phyloP scores from a whole-genome alignment of 768 basidiomycete species.

The Suillus subluteus region DNA sequence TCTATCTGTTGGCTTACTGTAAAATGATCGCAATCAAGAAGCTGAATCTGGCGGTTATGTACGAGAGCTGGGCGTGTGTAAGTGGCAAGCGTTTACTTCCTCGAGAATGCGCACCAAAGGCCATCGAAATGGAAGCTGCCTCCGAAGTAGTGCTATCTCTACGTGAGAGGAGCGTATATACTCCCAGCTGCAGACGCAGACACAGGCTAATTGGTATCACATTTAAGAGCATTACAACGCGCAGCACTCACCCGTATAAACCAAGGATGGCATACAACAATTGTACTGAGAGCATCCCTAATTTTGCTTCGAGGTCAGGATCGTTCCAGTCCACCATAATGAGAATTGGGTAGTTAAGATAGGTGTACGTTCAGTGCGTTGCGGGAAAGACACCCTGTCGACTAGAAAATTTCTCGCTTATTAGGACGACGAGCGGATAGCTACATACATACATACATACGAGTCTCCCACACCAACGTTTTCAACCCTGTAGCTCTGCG shows the following conservation, averaged over 20 bases:
- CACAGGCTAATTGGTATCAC: no score
- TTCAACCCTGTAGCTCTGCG: not conserved
- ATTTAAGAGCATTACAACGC: not conserved
- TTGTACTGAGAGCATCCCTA: not conserved
- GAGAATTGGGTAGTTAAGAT: not conserved
- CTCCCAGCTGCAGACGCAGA: not conserved
- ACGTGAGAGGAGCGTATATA: slow-evolving; percentile 1
- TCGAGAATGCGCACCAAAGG: not conserved
- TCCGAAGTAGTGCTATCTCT: not conserved
- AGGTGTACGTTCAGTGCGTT: no score
- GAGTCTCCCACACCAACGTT: not conserved
- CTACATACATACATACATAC: not conserved
- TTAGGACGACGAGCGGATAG: not conserved
- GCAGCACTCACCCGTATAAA: not conserved
- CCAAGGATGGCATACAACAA: not conserved
- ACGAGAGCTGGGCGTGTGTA: slow-evolving; percentile 1
- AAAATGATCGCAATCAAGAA: not conserved
- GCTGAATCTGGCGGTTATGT: not conserved
- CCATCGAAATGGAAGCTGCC: slow-evolving; percentile 2
- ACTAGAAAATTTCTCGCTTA: not conserved
- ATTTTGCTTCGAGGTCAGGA: not conserved
- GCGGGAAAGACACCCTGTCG: not conserved
- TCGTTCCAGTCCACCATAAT: slow-evolving; percentile 1
- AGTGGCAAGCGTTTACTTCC: not conserved
- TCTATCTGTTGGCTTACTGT: not conserved